Percentiles rank a stretch among this genome's conserved stretches.
phyloP scores from a whole-genome alignment of 169 alveolate species.

The Eimeria praecox region DNA sequence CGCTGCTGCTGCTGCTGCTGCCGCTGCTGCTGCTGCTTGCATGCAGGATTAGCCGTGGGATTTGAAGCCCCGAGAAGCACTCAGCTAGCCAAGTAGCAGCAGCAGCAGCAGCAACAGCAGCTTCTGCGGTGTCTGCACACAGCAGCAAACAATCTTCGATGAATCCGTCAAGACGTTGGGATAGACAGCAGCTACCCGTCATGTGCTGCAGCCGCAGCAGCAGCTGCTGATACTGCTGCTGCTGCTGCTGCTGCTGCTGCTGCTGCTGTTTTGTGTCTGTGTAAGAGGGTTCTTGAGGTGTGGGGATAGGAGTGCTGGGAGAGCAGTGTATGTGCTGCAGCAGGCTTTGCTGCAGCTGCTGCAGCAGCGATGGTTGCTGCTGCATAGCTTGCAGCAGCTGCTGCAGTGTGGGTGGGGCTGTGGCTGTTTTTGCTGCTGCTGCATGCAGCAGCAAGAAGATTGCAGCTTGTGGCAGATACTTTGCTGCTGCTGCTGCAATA shows the following conservation, averaged over 20 bases:
- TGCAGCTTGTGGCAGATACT: background rate
- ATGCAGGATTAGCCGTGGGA: slow-evolving; percentile 19
- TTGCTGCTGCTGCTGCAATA: background rate
- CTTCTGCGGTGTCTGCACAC: background rate
- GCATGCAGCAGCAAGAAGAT: background rate
- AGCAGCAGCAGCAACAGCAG: background rate
- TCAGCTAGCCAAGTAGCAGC: slow-evolving; percentile 4
- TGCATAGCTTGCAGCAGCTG: slow-evolving; percentile 7
- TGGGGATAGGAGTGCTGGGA: background rate
- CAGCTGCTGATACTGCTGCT: slow-evolving; percentile 40
- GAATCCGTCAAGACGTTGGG: slow-evolving; percentile 23
- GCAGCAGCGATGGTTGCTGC: slow-evolving; percentile 18
- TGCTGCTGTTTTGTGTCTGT: background rate
- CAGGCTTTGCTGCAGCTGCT: background rate
- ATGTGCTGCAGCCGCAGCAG: slow-evolving; percentile 50
- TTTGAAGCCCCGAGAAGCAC: slow-evolving; percentile 12
- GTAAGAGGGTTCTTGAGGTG: background rate
- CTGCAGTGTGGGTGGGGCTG: background rate
- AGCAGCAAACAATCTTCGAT: slow-evolving; percentile 39
- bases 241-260: background rate
- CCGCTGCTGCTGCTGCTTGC: background rate
- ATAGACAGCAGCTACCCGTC: slow-evolving; percentile 20
- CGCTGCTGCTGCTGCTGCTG: background rate
- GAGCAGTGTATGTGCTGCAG: background rate
- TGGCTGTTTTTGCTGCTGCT: background rate